Conservation (phyloP, 2,329 filamentous ascomycete genomes). For the Exophiala viscosa region DNA sequence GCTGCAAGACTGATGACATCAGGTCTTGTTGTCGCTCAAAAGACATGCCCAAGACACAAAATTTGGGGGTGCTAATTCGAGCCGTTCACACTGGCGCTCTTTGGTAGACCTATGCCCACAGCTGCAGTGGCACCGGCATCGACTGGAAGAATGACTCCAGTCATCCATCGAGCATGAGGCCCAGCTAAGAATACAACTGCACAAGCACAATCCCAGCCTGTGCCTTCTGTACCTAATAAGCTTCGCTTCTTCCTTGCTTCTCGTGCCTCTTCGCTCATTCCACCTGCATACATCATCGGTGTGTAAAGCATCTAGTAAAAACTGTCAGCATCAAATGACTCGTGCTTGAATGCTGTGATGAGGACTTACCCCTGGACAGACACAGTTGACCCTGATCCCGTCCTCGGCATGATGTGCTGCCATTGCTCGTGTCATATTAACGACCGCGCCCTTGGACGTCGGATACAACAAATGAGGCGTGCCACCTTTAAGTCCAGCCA, state of each 20-base stretch:
- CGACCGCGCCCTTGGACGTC: constrained; percentile 52
- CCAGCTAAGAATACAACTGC: constrained; percentile 51
- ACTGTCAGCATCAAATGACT: not conserved
- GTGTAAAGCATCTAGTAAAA: constrained; percentile 41
- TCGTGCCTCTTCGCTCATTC: constrained; percentile 50
- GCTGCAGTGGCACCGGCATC: constrained; percentile 47
- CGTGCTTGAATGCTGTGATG: not conserved
- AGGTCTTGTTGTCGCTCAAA: not conserved
- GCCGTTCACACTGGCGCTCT: constrained; percentile 35
- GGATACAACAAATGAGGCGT: constrained; percentile 53
- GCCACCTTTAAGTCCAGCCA: constrained; percentile 55
- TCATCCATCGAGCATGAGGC: constrained; percentile 52
- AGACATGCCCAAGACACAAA: constrained; percentile 8
- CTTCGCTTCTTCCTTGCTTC: constrained; percentile 48
- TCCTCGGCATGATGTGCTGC: constrained; percentile 51
- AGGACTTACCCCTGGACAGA: constrained; percentile 49
- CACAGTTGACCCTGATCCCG: constrained; percentile 54
- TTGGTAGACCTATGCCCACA: constrained; percentile 39
- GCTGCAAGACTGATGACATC: not conserved
- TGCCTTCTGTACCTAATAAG: constrained; percentile 51
- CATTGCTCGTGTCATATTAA: constrained; percentile 57
- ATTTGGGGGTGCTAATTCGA: not conserved
- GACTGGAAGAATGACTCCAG: constrained; percentile 46
- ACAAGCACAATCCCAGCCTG: constrained; percentile 51
- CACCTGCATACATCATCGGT: constrained; percentile 51